Percentiles rank a stretch among this genome's conserved stretches.
Evolutionary conservation across 441 rosid genomes (phyloP).

Genomic region (Aquilaria agallochum): DNA sequence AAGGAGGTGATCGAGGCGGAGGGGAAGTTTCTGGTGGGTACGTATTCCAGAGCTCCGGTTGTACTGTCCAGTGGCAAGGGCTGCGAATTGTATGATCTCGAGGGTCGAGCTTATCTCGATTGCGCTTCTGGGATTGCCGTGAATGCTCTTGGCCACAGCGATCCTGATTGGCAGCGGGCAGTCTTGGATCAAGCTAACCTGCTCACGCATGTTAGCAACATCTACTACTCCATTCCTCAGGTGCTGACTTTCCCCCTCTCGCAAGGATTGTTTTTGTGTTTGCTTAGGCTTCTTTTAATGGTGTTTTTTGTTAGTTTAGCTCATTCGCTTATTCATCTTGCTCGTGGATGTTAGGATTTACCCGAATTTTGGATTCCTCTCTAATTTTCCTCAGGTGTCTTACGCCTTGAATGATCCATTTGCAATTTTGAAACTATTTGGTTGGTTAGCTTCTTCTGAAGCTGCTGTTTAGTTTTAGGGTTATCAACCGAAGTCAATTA

Average conservation of each 20-base stretch:
- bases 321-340: not conserved
- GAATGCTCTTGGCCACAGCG: constrained; percentile 68
- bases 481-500: not conserved
- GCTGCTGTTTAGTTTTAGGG: constrained; percentile 2
- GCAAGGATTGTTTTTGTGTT: not conserved
- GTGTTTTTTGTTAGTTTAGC: not conserved
- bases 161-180: constrained; percentile 55
- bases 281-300: not conserved
- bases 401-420: not conserved
- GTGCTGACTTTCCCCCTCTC: constrained; percentile 14
- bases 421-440: not conserved
- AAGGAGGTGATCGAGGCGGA: constrained; percentile 45
- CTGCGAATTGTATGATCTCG: constrained; percentile 67
- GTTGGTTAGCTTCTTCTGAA: not conserved
- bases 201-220: constrained; percentile 54
- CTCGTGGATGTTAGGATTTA: not conserved
- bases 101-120: constrained; percentile 78
- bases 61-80: constrained; percentile 68
- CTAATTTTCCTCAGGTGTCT: too few species aligned
- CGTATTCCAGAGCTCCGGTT: constrained; percentile 73
- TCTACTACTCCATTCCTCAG: constrained; percentile 54
- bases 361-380: not conserved
- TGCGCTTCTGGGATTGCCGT: constrained; percentile 76
- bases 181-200: constrained; percentile 42
- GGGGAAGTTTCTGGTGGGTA: constrained; percentile 52